Evolutionary conservation across 768 basidiomycete genomes (phyloP).

Genomic region (Tylopilus sp.): DNA sequence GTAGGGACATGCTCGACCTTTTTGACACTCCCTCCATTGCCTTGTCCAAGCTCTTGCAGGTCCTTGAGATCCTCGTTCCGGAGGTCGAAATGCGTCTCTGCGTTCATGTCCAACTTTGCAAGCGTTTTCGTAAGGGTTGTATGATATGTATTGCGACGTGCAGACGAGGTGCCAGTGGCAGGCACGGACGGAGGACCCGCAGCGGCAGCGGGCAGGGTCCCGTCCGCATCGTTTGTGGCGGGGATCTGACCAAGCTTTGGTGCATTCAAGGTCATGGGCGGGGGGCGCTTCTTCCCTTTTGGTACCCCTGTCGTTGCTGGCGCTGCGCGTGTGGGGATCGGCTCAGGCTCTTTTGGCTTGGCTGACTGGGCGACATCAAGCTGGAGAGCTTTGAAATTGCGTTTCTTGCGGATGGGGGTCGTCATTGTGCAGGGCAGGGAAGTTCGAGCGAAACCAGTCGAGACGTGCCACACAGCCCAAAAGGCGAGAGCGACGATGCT

Average conservation of each 20-base stretch:
- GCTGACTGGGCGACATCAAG: slow-evolving; percentile 54
- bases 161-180: slow-evolving; percentile 47
- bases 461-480: slow-evolving; percentile 2
- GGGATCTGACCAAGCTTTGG: slow-evolving; percentile 53
- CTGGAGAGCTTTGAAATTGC: slow-evolving; percentile 86
- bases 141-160: slow-evolving; percentile 71
- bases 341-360: slow-evolving; percentile 38
- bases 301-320: slow-evolving; percentile 35
- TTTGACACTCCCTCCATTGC: slow-evolving; percentile 97
- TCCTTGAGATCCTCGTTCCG: slow-evolving; percentile 89
- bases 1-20: slow-evolving; percentile 92
- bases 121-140: slow-evolving; percentile 78
- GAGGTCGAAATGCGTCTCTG: slow-evolving; percentile 81
- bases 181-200: slow-evolving; percentile 51
- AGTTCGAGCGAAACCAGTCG: slow-evolving; percentile 3
- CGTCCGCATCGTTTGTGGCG: slow-evolving; percentile 32
- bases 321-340: slow-evolving; percentile 47
- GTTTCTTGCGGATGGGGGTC: slow-evolving; percentile 80
- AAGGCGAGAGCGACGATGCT: slow-evolving; percentile 9
- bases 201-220: slow-evolving; percentile 46
- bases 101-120: slow-evolving; percentile 81
- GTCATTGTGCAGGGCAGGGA: slow-evolving; percentile 32
- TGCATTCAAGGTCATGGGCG: slow-evolving; percentile 78
- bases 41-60: slow-evolving; percentile 87
- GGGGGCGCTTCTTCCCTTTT: slow-evolving; percentile 68